Conservation (phyloP, 75 land plant species). For the Selaginella moellendorffii region DNA sequence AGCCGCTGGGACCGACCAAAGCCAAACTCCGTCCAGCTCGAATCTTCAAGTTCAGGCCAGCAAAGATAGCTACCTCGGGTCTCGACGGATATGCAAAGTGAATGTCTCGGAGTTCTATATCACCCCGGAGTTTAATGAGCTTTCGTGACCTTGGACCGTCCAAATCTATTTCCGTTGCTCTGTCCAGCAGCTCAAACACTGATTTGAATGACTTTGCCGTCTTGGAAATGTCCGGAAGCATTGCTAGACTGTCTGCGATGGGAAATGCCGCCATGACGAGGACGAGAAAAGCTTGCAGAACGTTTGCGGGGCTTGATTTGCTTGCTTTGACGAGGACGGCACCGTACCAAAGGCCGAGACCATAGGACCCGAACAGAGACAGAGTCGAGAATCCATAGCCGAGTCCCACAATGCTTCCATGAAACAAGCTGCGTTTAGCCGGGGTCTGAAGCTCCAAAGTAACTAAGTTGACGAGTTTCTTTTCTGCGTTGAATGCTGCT, state of each 20-base stretch:
- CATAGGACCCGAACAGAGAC: not conserved
- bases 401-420: not conserved
- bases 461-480: conserved; percentile 7
- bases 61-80: conserved; percentile 7
- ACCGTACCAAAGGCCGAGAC: not conserved
- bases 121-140: not conserved
- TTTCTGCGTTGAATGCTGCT: conserved; percentile 20
- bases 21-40: conserved; percentile 9
- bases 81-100: conserved; percentile 9
- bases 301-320: not conserved
- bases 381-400: not conserved
- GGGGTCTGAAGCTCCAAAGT: not conserved
- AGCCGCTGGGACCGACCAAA: conserved; percentile 11
- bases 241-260: not conserved
- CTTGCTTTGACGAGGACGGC: not conserved
- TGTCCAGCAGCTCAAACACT: conserved; percentile 10
- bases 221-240: conserved; percentile 8
- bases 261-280: not conserved
- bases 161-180: conserved; percentile 4
- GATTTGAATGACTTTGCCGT: not conserved
- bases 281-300: not conserved
- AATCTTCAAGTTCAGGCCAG: conserved; percentile 10
- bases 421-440: not conserved
- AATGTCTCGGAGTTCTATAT: conserved; percentile 7
- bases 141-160: not conserved